Base-by-base conservation (phyloP, 345 rosid genomes). In the Fremontodendron californicum region DNA sequence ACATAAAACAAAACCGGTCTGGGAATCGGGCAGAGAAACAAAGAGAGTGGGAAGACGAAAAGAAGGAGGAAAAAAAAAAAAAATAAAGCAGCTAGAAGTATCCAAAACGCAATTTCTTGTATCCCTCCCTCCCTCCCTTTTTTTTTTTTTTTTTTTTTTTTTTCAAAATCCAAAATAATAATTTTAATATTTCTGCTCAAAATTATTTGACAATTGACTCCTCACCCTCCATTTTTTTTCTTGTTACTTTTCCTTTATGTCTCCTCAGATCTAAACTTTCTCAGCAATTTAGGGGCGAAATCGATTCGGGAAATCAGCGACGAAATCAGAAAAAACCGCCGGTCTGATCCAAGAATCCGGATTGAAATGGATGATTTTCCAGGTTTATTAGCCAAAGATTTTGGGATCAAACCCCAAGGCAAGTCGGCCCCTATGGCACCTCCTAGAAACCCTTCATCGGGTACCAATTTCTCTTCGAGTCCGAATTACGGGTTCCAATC, bases 341-440 rank as follows among this genome's bases (percentile, higher is more conserved):
- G 64, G 33, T 39, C 61, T 21, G 64, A 33, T 25, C 54, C 73
- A 45, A 68, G 5, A 73, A 48, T 69, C 65, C 39, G 37, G 0
- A 25, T 45, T 70, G 42, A 70, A 40, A 90, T 92, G 97, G 97
- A 92, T 63, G 97, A 92, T 76, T 90, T 92, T 60, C 87, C 91
- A 19, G 90, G 89, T 12, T 49, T 90, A 16, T 77, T 90, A 42
- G 82, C 88, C 19, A 85, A 88, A 27, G 97, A 92, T 83, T 88
- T 85, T 71, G 93, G 93, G 54, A 82, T 82, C 83, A 90, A 88
- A 54, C 97, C 93, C 48, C 97, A 90, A 31, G 97, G 92, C 11
- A 91, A 90, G 76, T 83, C 92, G 13, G 92, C 91, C 19, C 96
- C 94, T 35, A 92, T 92, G 97, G 89, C 92, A 0, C 80, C 93